These are phyloP conservation scores for Phoma sp. DNA, from an alignment of 2,329 filamentous ascomycete genomes.

Conservation along the genomic window DNA sequence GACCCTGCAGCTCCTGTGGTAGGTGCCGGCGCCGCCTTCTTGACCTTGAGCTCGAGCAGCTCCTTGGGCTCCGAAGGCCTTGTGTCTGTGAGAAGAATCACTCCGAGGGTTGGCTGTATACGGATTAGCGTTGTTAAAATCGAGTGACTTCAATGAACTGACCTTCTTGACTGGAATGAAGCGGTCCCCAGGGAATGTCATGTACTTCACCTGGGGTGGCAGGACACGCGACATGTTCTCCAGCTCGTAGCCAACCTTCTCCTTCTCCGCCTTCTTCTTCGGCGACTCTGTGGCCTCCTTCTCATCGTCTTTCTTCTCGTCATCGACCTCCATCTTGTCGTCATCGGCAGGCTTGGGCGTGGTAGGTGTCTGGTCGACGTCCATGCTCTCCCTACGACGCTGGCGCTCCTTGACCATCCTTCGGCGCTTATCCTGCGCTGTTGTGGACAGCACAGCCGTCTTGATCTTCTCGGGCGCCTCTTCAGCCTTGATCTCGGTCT, in stretches of 20 bases:
- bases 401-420: conserved; percentile 94
- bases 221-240: conserved; percentile 97
- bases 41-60: conserved; percentile 89
- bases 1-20: conserved; percentile 53
- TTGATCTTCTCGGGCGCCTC: conserved; percentile 94
- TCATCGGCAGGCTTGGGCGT: conserved; percentile 71
- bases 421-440: conserved; percentile 93
- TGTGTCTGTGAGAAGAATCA: conserved; percentile 88
- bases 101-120: conserved; percentile 84
- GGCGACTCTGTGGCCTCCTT: conserved; percentile 61
- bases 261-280: conserved; percentile 93
- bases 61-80: conserved; percentile 79
- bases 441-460: conserved; percentile 94
- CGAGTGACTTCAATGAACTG: conserved; percentile 24
- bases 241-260: conserved; percentile 95
- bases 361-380: conserved; percentile 81
- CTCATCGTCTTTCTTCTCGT: conserved; percentile 54
- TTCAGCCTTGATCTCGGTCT: conserved; percentile 93
- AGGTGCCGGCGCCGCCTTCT: conserved; percentile 68
- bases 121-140: conserved; percentile 26
- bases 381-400: conserved; percentile 91
- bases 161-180: conserved; percentile 96
- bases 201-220: conserved; percentile 91
- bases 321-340: conserved; percentile 85
- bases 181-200: conserved; percentile 87